Conservation (phyloP, 306 rosid genomes). For the cucumber (Cucumis sativus) region DNA sequence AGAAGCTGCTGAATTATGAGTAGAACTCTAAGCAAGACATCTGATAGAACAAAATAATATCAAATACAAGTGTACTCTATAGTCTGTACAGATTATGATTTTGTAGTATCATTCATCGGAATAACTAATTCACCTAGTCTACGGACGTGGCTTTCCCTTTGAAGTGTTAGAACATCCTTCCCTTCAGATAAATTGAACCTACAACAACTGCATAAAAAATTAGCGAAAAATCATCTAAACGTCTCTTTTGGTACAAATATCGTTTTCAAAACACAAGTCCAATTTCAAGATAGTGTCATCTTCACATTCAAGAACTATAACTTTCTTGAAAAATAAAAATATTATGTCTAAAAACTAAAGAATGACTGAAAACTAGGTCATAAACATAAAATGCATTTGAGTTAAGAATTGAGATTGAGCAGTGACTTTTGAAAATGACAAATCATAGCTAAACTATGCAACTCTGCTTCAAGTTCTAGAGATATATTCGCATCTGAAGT, state of each 20-base stretch:
- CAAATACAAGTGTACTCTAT: neutral
- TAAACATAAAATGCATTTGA: neutral
- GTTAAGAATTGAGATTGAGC: neutral
- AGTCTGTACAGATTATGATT: neutral
- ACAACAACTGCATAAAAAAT: constrained; percentile 37
- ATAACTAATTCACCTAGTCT: constrained; percentile 37
- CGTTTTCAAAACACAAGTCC: neutral
- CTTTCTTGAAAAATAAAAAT: neutral
- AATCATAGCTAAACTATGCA: neutral
- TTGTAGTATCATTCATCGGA: neutral
- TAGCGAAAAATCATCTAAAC: neutral
- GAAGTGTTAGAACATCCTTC: constrained; percentile 52
- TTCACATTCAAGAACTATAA: neutral
- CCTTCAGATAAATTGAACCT: constrained; percentile 40
- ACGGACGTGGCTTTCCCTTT: constrained; percentile 37
- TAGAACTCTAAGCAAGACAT: constrained; percentile 56
- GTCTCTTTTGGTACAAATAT: neutral
- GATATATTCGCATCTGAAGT: neutral
- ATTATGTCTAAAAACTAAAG: neutral
- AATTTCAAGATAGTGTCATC: neutral
- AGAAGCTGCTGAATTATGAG: constrained; percentile 66
- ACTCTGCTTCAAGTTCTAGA: neutral
- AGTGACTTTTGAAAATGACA: neutral
- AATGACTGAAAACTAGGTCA: neutral
- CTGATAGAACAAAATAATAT: constrained; percentile 24